Conservation (phyloP, 306 rosid genomes). For the Cucurbita moschata region DNA sequence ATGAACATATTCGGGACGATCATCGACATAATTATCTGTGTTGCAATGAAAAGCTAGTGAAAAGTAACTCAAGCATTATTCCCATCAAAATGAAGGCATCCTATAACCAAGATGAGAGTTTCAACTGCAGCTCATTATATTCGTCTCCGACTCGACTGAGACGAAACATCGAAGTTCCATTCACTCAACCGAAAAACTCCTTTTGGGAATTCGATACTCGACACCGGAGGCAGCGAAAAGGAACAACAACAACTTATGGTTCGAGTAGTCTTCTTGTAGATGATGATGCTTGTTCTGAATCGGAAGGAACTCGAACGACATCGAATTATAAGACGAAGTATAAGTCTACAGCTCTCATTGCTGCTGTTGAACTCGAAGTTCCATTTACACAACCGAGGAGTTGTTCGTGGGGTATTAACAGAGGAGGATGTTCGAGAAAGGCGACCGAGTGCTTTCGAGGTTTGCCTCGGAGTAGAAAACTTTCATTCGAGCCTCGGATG, state of each 20-base stretch:
- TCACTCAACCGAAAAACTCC: slow-evolving; percentile 36
- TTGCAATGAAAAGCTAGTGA: slow-evolving; percentile 1
- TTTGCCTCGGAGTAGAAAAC: slow-evolving; percentile 12
- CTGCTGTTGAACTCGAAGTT: background rate
- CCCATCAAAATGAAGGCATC: background rate
- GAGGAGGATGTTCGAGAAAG: background rate
- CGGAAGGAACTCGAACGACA: background rate
- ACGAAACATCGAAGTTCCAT: slow-evolving; percentile 17
- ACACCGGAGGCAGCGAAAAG: slow-evolving; percentile 22
- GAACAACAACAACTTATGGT: background rate
- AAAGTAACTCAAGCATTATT: slow-evolving; percentile 12
- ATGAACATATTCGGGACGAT: background rate
- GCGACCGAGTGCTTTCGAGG: background rate
- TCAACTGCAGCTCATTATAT: slow-evolving; percentile 16
- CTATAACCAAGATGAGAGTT: background rate
- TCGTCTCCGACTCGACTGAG: slow-evolving; percentile 28
- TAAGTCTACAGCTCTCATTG: background rate
- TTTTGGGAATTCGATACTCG: slow-evolving; percentile 40
- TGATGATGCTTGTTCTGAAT: background rate
- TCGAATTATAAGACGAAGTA: background rate
- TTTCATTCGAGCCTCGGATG: slow-evolving; percentile 14
- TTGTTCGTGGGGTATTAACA: background rate
- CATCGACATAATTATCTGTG: slow-evolving; percentile 7
- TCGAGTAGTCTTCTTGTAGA: background rate
- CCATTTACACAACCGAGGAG: slow-evolving; percentile 8